Base-by-base conservation (phyloP, 2,329 filamentous ascomycete genomes). In the Aulographum hederae region DNA sequence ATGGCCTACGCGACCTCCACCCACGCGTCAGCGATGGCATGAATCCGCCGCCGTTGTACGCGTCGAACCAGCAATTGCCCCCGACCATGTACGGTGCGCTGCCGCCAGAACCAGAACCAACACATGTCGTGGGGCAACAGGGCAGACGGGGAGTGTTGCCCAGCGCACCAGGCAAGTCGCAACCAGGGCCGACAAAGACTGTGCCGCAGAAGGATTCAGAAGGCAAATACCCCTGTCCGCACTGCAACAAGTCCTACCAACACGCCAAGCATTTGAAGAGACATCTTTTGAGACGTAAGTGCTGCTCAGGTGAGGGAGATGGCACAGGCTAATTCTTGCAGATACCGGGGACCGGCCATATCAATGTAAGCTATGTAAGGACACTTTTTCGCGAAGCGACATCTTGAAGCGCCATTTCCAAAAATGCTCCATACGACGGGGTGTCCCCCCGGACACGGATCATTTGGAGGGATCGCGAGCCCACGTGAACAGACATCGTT, bases 371-470 rank as follows among this genome's bases (percentile, higher is more conserved):
- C 67, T 98, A 32, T 98, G 89, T 65, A 84, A 89, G 54, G 89
- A 95, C 57, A 95, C 85, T 20, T 98, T 98, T 58, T 93, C 82
- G 30, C 77, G 89, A 53, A 93, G 84, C 65, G 89, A 98, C 52
- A 95, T 98, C 42, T 63, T 98, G 47, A 98, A 98, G 66, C 81
- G 89, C 41, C 89, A 98, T 60, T 98, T 95, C 60, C 85, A 94
- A 57, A 98, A 98, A 64, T 98, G 89, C 61, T 94, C 89, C 25
- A 82, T 94, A 41, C 76, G 89, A 46, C 77, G 89, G 51, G 89
- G 89, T 36, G 95, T 95, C 58, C 6, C 18, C 19, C 93, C 84
- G 12, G 85, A 85, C 44, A 82, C 82, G 39, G 93, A 80, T 49
- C 89, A 98, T 60, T 58, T 98, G 55, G 91, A 85, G 43, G 84